Evolutionary conservation across 2,329 filamentous ascomycete genomes (phyloP), one percentile per base, ranked within the genome.

Genomic region (Epichloe gansuensis): DNA sequence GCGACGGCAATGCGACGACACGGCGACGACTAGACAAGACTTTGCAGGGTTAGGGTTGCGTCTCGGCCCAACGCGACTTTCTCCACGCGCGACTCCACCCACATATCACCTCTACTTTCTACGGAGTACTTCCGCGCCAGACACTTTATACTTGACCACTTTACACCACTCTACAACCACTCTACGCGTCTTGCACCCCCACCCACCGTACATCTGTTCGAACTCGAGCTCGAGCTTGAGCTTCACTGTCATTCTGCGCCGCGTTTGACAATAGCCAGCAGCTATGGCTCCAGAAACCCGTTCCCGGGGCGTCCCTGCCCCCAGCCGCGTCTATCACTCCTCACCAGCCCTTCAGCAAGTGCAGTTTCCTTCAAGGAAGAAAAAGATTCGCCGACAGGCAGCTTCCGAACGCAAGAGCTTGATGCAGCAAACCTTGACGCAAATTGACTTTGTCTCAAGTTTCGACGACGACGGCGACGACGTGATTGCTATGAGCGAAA

Each of bases 341-440:
- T 63, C 63, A 21, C 68, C 68, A 4, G 50, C 61, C 15, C 63
- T 67, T 23, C 66, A 68, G 53, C 71, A 73, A 55, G 59, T 60
- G 23, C 67, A 66, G 42, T 72, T 73, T 50, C 66, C 70, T 0
- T 51, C 64, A 12, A 63, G 68, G 23, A 63, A 61, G 47, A 68
- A 57, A 39, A 59, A 58, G 13, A 57, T 70, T 12, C 66, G 63
- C 25, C 68, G 66, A n/a, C 69, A 69, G 49, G 63, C 63, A 11
- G 61, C 63, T 17, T 57, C 61, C 47, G 60, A 58, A 38, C 53
- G 52, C 12, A 56, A 54, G 52, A 57, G 59, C 41, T 51, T 70
- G 44, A 63, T 62, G 53, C 71, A 73, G 58, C 67, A 70, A 59
- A 73, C 70, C 1, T 56, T 73, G 23, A 73, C 70, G 5, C 71